Percentiles rank a stretch among this genome's conserved stretches.
These are phyloP conservation scores for Alloascoidea africana DNA, from an alignment of 805 yeast species.

Conservation along the genomic window DNA sequence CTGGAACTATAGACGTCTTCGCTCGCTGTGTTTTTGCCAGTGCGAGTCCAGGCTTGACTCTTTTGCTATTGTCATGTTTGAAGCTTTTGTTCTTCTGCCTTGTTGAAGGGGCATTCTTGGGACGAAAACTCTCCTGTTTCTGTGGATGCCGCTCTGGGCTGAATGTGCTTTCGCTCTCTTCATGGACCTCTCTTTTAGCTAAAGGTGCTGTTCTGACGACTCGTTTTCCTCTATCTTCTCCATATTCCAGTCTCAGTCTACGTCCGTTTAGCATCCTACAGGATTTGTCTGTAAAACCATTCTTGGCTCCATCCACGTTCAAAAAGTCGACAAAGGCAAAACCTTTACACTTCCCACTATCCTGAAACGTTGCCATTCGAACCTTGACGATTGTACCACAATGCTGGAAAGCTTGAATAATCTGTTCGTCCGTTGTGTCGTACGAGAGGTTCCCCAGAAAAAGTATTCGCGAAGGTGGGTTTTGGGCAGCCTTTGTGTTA, in stretches of 20 bases:
- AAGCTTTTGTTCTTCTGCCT: slow-evolving; percentile 4
- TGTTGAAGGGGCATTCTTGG: slow-evolving; percentile 4
- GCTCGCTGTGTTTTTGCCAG: slow-evolving; percentile 82
- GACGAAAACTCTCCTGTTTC: neutral
- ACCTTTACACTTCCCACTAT: slow-evolving; percentile 91
- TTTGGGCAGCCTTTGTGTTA: slow-evolving; percentile 39
- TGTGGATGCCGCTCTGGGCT: slow-evolving; percentile 2
- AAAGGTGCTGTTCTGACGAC: slow-evolving; percentile 3
- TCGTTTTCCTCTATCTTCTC: slow-evolving; percentile 88
- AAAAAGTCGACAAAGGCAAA: slow-evolving; percentile 85
- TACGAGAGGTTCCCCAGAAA: slow-evolving; percentile 91
- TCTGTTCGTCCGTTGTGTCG: slow-evolving; percentile 70
- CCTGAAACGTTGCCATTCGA: slow-evolving; percentile 98
- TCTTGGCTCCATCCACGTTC: slow-evolving; percentile 67
- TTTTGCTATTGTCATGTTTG: slow-evolving; percentile 3
- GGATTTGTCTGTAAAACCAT: slow-evolving; percentile 60
- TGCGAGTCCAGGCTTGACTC: slow-evolving; percentile 53
- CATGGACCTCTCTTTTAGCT: slow-evolving; percentile 2
- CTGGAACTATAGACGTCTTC: slow-evolving; percentile 75
- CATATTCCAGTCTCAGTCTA: slow-evolving; percentile 74
- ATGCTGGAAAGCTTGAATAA: slow-evolving; percentile 73
- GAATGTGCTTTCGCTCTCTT: slow-evolving; percentile 3
- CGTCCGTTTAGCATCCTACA: slow-evolving; percentile 58
- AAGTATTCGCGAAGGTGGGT: slow-evolving; percentile 78
- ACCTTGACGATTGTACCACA: slow-evolving; percentile 78